These are phyloP conservation scores for Coffea canephora DNA, from an alignment of 257 asterid species.

Conservation along the genomic window DNA sequence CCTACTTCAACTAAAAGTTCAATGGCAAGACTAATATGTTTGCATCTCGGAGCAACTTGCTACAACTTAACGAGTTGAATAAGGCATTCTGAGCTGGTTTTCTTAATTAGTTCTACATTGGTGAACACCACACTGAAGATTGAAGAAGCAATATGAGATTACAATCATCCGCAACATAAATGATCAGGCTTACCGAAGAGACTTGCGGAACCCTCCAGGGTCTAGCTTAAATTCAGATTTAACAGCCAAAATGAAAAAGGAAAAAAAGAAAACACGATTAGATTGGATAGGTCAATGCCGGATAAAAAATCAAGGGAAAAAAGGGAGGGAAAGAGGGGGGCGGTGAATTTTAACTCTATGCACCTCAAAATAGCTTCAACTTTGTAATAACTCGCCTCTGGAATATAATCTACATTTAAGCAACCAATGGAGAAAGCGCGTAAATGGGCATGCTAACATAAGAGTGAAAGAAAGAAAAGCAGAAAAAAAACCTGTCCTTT, in stretches of 20 bases:
- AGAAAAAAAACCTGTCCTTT: neutral
- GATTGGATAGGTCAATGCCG: neutral
- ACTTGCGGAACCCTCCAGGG: constrained; percentile 96
- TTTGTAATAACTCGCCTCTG: constrained; percentile 79
- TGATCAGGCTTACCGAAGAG: constrained; percentile 63
- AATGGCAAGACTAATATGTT: neutral
- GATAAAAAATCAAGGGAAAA: neutral
- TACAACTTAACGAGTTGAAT: neutral
- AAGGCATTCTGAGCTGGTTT: neutral
- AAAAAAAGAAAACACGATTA: neutral
- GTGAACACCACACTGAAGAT: neutral
- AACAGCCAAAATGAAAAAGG: constrained; percentile 18
- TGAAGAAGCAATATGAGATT: neutral
- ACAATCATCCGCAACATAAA: too few relatives aligned
- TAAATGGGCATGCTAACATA: neutral
- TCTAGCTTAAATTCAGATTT: constrained; percentile 40
- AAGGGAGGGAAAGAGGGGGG: neutral
- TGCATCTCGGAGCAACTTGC: too few relatives aligned
- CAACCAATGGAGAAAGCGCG: constrained; percentile 1
- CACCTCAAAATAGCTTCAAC: constrained; percentile 94
- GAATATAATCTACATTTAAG: constrained; percentile 46
- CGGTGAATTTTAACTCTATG: neutral
- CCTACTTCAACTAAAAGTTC: neutral
- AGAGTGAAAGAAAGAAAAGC: neutral
- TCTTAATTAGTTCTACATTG: neutral